These are phyloP conservation scores for Solanum chiquidenum DNA, from an alignment of 257 asterid genomes.

Conservation along the genomic window DNA sequence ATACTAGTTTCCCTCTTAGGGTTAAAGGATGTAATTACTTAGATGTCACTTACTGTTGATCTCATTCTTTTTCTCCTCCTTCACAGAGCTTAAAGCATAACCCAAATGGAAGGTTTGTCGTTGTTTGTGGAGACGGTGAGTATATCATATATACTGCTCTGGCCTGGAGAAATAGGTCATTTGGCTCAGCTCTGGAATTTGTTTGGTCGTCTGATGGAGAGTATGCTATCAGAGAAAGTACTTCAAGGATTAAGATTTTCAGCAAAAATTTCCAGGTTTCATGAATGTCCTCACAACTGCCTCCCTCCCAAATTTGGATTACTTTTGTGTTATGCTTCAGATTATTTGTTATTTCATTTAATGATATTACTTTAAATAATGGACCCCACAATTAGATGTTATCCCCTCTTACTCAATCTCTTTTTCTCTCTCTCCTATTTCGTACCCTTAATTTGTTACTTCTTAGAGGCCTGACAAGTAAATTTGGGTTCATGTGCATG, in stretches of 20 bases:
- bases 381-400: background rate
- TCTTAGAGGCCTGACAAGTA: background rate
- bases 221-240: slow-evolving; percentile 95
- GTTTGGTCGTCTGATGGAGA: slow-evolving; percentile 99
- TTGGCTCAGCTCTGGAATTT: slow-evolving; percentile 88
- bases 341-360: background rate
- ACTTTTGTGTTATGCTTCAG: background rate
- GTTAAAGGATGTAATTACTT: background rate
- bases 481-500: background rate
- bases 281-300: background rate
- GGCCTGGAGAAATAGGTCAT: slow-evolving; percentile 98
- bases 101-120: slow-evolving; percentile 96
- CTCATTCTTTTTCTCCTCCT: background rate
- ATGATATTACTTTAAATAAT: background rate
- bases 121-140: slow-evolving; percentile 98
- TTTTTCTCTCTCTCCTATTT: background rate
- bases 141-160: slow-evolving; percentile 89
- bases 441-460: background rate
- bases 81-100: slow-evolving; percentile 91
- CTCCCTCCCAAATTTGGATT: background rate
- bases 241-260: slow-evolving; percentile 78
- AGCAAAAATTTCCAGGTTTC: slow-evolving; percentile 71
- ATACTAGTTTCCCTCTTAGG: background rate
- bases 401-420: background rate
- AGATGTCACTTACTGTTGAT: background rate